Evolutionary conservation across 176 grass and related monocot genomes (phyloP), one percentile per base, ranked within the genome.

Genomic region (Triticum turgidum): DNA sequence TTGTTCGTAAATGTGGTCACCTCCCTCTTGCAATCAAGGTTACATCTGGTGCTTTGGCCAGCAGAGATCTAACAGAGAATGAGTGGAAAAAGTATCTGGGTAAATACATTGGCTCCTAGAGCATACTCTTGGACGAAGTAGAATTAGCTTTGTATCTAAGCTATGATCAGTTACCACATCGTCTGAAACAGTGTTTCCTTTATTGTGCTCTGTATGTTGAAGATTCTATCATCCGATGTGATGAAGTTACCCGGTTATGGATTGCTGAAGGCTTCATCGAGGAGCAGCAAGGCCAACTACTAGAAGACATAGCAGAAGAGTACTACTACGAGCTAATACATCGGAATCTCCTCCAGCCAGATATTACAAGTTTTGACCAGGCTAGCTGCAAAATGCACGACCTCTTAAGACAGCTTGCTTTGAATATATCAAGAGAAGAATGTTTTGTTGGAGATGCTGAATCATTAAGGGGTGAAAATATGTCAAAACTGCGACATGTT

Each of bases 171-270:
- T 38, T 94, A 17, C 17, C 86, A 2, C 17, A 30, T 3, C 6
- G 51, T 2, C 33, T 91, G 12, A 86, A 91, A 21, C 66, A 83
- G 27, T 94, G 89, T 44, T 94, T 94, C 7, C 83, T 89, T 17
- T 89, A 71, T n/a, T 89, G 73, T 41, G 65, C 33, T 4, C 14
- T 87, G 10, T 84, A 22, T 29, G 12, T 29, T 1, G 35, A 87
- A 87, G 63, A 74, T 49, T 1, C 0, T 4, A 12, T 1, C 7
- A 29, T 82, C 0, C 0, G 0, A 0, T 35, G 38, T 27, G 0
- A 27, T 0, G 27, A 84, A 17, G 39, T 95, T 76, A 27, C 45
- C 0, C 35, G 30, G n/a, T 14, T 37, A 11, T 95, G 90, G 88
- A 25, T 90, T 6, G 88, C 88, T 15, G 90, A 41, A 41, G 39